Conservation (phyloP, 768 basidiomycete species). For the Hypholoma sublateritium region DNA sequence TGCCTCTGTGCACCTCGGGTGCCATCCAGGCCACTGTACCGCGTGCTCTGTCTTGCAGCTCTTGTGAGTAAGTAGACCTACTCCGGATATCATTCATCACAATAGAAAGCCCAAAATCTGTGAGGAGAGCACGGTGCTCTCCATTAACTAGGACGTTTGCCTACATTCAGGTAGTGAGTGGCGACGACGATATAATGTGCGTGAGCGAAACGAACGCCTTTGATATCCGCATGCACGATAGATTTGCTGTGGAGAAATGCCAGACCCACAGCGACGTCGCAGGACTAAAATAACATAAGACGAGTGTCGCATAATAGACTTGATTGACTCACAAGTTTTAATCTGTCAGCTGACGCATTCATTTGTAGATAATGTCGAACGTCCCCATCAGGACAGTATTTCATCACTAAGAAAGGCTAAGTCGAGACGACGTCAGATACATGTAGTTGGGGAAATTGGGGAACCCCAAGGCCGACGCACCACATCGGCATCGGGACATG, state of each 20-base stretch:
- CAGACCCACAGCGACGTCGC: background rate
- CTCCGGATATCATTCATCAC: conserved; percentile 5
- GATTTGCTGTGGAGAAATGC: conserved; percentile 3
- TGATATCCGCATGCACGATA: background rate
- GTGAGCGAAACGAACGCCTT: background rate
- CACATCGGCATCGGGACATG: conserved; percentile 2
- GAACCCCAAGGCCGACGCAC: background rate
- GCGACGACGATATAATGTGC: background rate
- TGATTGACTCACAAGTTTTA: background rate
- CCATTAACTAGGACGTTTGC: conserved; percentile 1
- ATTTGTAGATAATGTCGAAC: conserved; percentile 2
- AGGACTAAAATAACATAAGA: too few relatives aligned
- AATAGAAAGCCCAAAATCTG: conserved; percentile 1
- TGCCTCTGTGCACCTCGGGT: background rate
- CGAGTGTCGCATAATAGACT: too few relatives aligned
- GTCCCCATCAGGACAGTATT: conserved; percentile 1
- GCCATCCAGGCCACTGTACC: conserved; percentile 5
- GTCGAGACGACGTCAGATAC: background rate
- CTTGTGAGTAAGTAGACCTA: background rate
- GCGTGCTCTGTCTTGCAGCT: conserved; percentile 3
- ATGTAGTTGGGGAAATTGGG: too few relatives aligned
- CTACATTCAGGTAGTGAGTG: background rate
- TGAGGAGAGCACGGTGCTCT: conserved; percentile 3
- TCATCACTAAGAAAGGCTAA: conserved; percentile 2
- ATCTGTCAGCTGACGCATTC: background rate